A percentile compares a stretch with the other conserved stretches of the same genome.
Evolutionary conservation across 2,329 filamentous ascomycete species (phyloP).

Genomic region (Talaromyces marneffei): DNA sequence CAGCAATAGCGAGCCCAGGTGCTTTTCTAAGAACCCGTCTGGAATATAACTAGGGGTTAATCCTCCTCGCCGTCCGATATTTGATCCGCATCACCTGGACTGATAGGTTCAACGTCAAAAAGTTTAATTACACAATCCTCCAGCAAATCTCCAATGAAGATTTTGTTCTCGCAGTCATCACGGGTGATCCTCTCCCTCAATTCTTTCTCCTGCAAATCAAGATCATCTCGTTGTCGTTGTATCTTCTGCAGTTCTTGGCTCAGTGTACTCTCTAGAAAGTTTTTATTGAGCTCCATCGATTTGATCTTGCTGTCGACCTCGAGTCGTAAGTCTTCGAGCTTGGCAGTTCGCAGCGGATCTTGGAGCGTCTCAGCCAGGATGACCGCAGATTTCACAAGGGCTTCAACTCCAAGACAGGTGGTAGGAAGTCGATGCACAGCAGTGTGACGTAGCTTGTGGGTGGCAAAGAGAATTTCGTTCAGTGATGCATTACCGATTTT

Average conservation of each 20-base stretch:
- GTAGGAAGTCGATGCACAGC: conserved; percentile 30
- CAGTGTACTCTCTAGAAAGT: conserved; percentile 25
- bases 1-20: too few species aligned
- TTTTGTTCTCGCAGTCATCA: conserved; percentile 27
- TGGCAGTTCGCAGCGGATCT: conserved; percentile 24
- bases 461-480: conserved; percentile 21
- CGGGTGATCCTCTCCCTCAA: conserved; percentile 23
- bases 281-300: conserved; percentile 23
- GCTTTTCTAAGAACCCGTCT: too few species aligned
- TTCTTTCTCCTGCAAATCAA: conserved; percentile 26
- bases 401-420: conserved; percentile 23
- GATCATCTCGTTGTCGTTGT: conserved; percentile 29
- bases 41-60: neutral
- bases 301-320: conserved; percentile 27
- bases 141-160: conserved; percentile 26
- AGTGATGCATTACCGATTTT: conserved; percentile 16
- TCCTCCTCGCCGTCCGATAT: neutral
- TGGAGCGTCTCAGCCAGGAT: conserved; percentile 25
- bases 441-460: conserved; percentile 26
- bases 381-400: conserved; percentile 25
- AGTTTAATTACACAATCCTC: conserved; percentile 22
- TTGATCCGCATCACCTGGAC: neutral
- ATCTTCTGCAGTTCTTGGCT: conserved; percentile 28
- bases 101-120: neutral
- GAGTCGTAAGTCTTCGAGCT: conserved; percentile 25